Evolutionary conservation across 2,329 filamentous ascomycete genomes (phyloP), one percentile per base, ranked within the genome.

Genomic region (Seiridium unicorne): DNA sequence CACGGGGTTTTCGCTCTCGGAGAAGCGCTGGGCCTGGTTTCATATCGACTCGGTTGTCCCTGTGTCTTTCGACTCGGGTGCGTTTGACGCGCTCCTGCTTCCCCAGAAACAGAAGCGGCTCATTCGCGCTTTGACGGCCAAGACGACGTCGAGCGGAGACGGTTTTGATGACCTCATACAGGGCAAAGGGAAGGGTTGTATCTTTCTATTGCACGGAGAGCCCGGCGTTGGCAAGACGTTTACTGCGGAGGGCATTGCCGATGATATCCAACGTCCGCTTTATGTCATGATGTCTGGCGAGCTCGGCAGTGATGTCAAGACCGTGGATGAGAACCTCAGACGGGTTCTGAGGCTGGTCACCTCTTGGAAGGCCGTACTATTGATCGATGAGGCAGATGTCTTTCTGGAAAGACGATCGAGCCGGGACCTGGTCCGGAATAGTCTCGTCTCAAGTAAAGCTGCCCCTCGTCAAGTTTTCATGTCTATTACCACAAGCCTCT

Each of bases 311-410:
- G 55, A 62, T 11, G 57, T 61, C 26, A 51, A 61, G 40, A 58
- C 55, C 6, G 59, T 65, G 31, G 63, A 65, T 36, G 3, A 60
- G 46, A 62, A 58, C 34, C 55, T 65, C 2, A 10, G 53, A 40
- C 40, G 18, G 36, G 10, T 40, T 8, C 81, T 93, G 62, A 87
- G 91, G 69, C 87, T 93, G 62, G 89, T 89, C 1, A 86, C 90
- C 62, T 82, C 82, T 1, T 92, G 89, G 89, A 87, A 88, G 51
- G 89, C 88, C 0, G 84, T 92, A 2, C 77, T 92, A 0, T 80
- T 92, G 3, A 82, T 92, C 1, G 89, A 92, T 68, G 89, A 92
- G 75, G 88, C 85, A 31, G 86, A 89, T 65, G 82, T 87, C n/a
- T 88, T 88, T 73, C 67, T 75, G 1, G 69, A 73, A 54, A 64